Conservation (phyloP, 371 early-diverging fungal species). For the Mortierella sp. region DNA sequence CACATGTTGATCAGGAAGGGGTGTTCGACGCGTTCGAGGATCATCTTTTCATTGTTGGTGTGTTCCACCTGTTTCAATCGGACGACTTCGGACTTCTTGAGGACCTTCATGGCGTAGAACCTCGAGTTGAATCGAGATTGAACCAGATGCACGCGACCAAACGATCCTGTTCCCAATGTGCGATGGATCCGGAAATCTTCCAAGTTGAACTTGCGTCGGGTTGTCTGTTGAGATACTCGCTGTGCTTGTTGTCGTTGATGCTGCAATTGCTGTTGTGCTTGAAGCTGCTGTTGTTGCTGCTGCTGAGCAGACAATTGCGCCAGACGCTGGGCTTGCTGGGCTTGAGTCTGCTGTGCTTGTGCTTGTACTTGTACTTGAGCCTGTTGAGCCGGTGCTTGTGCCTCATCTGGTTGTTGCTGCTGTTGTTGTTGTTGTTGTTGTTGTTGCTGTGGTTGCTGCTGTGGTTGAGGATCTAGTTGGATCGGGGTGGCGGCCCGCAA, state of each 20-base stretch:
- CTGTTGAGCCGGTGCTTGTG: slow-evolving; percentile 6
- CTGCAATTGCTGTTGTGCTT: slow-evolving; percentile 13
- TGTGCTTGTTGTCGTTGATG: slow-evolving; percentile 17
- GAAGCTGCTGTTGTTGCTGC: not conserved
- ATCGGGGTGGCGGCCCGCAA: too few species aligned
- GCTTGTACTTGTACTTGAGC: slow-evolving; percentile 14
- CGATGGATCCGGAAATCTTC: slow-evolving; percentile 77
- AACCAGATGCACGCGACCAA: slow-evolving; percentile 97
- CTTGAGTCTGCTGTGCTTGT: slow-evolving; percentile 11
- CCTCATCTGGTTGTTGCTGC: slow-evolving; percentile 16
- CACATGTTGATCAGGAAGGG: slow-evolving; percentile 96
- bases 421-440: slow-evolving; percentile 10
- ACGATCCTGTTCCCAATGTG: slow-evolving; percentile 97
- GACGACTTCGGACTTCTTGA: slow-evolving; percentile 95
- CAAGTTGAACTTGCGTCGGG: slow-evolving; percentile 66
- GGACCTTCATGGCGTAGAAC: slow-evolving; percentile 97
- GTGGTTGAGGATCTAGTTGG: slow-evolving; percentile 8
- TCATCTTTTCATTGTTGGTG: slow-evolving; percentile 95
- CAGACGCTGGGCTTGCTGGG: slow-evolving; percentile 12
- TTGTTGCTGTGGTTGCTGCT: slow-evolving; percentile 5
- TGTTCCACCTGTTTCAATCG: slow-evolving; percentile 97
- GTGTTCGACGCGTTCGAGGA: slow-evolving; percentile 87
- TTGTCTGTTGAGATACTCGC: slow-evolving; percentile 14
- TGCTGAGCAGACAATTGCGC: not conserved
- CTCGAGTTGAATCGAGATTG: slow-evolving; percentile 76